Conservation (phyloP, 208 protist species). For the Herpetomonas muscarum region DNA sequence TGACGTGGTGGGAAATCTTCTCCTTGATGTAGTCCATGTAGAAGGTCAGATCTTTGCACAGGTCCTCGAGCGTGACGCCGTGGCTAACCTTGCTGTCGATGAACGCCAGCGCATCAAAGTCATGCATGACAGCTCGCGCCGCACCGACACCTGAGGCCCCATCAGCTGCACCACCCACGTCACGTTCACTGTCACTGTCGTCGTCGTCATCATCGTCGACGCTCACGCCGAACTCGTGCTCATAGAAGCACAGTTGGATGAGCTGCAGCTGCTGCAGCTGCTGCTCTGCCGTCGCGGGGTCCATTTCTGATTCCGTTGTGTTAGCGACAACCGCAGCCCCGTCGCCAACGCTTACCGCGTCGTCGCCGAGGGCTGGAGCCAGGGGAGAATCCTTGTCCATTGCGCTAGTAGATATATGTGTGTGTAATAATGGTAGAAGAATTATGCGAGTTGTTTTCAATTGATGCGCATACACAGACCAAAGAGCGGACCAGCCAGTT, state of each 20-base stretch:
- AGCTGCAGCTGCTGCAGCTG: conserved; percentile 51
- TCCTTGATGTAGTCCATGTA: conserved; percentile 50
- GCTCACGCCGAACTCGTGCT: conserved; percentile 82
- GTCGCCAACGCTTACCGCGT: too few species aligned
- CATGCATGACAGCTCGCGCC: not conserved
- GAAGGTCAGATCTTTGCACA: conserved; percentile 66
- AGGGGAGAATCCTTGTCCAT: not conserved
- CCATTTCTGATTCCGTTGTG: not conserved
- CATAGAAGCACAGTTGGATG: conserved; percentile 81
- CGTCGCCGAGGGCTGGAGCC: not conserved
- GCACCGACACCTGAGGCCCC: too few species aligned
- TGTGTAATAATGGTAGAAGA: too few species aligned
- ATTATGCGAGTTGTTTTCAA: too few species aligned
- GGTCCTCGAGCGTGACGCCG: conserved; percentile 56
- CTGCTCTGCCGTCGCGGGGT: not conserved
- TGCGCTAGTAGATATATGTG: too few species aligned
- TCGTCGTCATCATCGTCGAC: conserved; percentile 23
- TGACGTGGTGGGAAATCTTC: conserved; percentile 66
- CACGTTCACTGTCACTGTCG: not conserved
- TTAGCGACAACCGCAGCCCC: too few species aligned
- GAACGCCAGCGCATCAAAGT: conserved; percentile 66
- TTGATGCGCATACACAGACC: too few species aligned
- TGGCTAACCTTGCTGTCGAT: conserved; percentile 63
- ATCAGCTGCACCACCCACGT: conserved; percentile 1
- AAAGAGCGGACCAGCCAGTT: too few species aligned